These are phyloP conservation scores for Colletotrichum camelliae DNA, from an alignment of 2,329 filamentous ascomycete genomes.

Conservation along the genomic window DNA sequence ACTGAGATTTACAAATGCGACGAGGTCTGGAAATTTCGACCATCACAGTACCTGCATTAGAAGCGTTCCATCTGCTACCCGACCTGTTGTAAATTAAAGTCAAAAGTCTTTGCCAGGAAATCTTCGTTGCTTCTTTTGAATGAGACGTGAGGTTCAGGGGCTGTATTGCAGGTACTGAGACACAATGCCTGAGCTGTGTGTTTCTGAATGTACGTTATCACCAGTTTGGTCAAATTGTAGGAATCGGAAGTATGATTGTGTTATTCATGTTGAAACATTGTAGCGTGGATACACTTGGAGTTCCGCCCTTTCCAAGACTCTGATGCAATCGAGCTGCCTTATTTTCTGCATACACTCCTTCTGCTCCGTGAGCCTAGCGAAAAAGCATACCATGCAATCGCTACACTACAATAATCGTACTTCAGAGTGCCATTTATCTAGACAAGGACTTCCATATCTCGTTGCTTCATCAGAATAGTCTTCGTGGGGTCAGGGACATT, in stretches of 20 bases:
- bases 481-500: background rate
- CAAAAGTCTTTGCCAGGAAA: accelerated
- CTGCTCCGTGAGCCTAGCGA: background rate
- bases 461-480: background rate
- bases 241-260: background rate
- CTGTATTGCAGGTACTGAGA: background rate
- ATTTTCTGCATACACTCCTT: background rate
- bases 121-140: no score
- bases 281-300: background rate
- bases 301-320: background rate
- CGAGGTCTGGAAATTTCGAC: background rate
- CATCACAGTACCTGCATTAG: background rate
- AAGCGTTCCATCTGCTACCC: background rate
- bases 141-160: background rate
- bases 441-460: background rate
- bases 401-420: background rate
- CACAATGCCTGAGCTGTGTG: no score
- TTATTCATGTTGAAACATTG: background rate
- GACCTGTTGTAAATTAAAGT: background rate
- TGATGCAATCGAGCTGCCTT: no score
- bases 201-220: background rate
- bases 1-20: background rate
- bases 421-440: background rate
- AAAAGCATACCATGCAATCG: accelerated
- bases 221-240: background rate